Base-by-base conservation (phyloP, 768 basidiomycete genomes). In the Mycena belliarum region DNA sequence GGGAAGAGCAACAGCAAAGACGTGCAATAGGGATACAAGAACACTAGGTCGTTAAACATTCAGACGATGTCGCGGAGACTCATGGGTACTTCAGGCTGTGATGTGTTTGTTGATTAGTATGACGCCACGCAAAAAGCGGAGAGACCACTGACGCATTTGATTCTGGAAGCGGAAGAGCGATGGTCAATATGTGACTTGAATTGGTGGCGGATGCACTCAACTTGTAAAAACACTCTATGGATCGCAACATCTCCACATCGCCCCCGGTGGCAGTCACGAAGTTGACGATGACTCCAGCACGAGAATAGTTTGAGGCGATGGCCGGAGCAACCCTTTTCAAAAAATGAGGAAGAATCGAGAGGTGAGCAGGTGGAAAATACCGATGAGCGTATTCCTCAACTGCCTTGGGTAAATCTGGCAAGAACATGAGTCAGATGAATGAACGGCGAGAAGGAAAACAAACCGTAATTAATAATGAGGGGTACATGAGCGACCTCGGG, bases 161-260 rank as follows among this genome's bases (percentile, higher is more conserved):
- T 89, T 78, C 87, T 89, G 50, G 20, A 52, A 26, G 28, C 20
- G 6, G 24, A 14, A 7, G 12, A 20, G 16, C 9, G 6, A 29
- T 7, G 8, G 59, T 71, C n/a, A 71, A 66, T 32, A 18, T 51
- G 9, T 21, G 38, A 28, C 42, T 45, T n/a, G 29, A 40, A 57
- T 35, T 38, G 47, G 35, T 42, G 28, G 15, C 37, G 24, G 54
- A 18, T 41, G 35, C 28, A 70, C 72, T 58, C 51, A 72, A 93
- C 92, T 93, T 93, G 82, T 96, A 98, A 77, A 94, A 96, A 82
- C 95, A 96, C 79, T 98, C 96, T 80, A 98, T 98, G 65, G 91
- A 92, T 68, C 96, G 85, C 61, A 98, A 78, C 95, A 98, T 97
- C 77, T 98, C 96, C 53, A 98, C 95, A 71, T 98, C 96, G 40